Evolutionary conservation across 495 filamentous ascomycete genomes (phyloP).

Genomic region (Podospora sp.): DNA sequence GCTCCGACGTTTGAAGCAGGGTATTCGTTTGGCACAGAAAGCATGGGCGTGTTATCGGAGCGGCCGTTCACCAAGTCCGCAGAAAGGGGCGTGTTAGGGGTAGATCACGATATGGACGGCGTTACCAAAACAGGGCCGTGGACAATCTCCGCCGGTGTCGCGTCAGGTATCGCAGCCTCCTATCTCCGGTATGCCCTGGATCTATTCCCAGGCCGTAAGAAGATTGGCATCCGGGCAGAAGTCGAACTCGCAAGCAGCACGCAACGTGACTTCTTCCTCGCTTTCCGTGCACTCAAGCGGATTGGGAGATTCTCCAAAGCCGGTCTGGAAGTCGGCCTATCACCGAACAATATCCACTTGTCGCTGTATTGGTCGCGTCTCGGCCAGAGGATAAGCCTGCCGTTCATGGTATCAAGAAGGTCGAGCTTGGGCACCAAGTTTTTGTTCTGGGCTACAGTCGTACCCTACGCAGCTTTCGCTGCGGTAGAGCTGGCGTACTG

Average conservation of each 20-base stretch:
- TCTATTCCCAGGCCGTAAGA: slow-evolving; percentile 19
- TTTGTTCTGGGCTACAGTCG: slow-evolving; percentile 43
- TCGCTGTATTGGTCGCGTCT: slow-evolving; percentile 41
- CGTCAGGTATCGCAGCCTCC: slow-evolving; percentile 20
- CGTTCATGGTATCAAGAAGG: slow-evolving; percentile 31
- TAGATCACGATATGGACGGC: slow-evolving; percentile 29
- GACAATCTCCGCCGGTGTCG: slow-evolving; percentile 29
- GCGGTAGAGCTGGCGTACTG: slow-evolving; percentile 53
- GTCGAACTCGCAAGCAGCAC: slow-evolving; percentile 27
- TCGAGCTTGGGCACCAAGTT: slow-evolving; percentile 24
- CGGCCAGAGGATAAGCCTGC: slow-evolving; percentile 40
- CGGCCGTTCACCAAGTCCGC: slow-evolving; percentile 29
- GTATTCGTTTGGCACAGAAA: slow-evolving; percentile 27
- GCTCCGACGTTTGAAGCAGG: slow-evolving; percentile 33
- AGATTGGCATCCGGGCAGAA: slow-evolving; percentile 26
- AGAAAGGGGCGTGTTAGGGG: slow-evolving; percentile 21
- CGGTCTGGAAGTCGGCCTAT: slow-evolving; percentile 32
- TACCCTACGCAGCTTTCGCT: slow-evolving; percentile 55
- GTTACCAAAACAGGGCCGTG: slow-evolving; percentile 20
- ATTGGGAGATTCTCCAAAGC: slow-evolving; percentile 31
- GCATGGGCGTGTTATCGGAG: slow-evolving; percentile 27
- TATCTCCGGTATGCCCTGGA: slow-evolving; percentile 34
- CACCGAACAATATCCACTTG: slow-evolving; percentile 35
- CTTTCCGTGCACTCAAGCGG: slow-evolving; percentile 30
- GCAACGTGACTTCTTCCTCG: slow-evolving; percentile 29